Evolutionary conservation across 2,329 filamentous ascomycete species (phyloP), one percentile per base, ranked within the genome.

Genomic region (Falciphora oryzae): DNA sequence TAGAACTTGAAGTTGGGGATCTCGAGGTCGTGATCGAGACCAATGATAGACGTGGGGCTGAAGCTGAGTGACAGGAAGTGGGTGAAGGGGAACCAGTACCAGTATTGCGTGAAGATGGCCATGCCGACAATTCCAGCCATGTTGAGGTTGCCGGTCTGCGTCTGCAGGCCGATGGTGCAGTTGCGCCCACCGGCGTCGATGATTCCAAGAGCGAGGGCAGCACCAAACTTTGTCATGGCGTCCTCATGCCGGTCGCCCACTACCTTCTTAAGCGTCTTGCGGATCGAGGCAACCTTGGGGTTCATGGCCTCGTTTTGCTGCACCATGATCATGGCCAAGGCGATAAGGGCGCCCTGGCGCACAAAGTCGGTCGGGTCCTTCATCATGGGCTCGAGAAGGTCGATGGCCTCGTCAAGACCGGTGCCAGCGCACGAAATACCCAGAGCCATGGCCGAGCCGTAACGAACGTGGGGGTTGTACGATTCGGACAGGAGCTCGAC

Each of bases 71-170:
- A 96, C 65, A 99, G 77, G 86, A 99, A 99, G 78, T 99, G 95
- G 35, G 95, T 96, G 72, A 98, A 90, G 66, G 95, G 95, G 86
- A 99, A 99, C 95, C 95, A 99, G 81, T 99, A 99, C 95, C 95
- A 99, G 81, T 99, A 99, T 76, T 99, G 95, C 11, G 93, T 96
- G 79, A 99, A 99, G 64, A 99, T 91, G 32, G 93, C 94, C 88
- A 97, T 97, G 70, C 95, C 96, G 25, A 99, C 93, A 69, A 99
- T 96, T 67, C 92, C 96, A 25, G 93, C 88, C 93, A 99, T 97
- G 82, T 99, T 98, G 69, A 99, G 87, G 75, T 97, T 99, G 68
- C 96, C 96, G 0, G 94, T 97, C 78, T 97, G 95, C 1, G 95
- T 99, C 77, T 99, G 95, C 56, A 99, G 84, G 35, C 94, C 94